phyloP scores from a whole-genome alignment of 805 yeast species.

The Sungouiozyma ichnusensis region DNA sequence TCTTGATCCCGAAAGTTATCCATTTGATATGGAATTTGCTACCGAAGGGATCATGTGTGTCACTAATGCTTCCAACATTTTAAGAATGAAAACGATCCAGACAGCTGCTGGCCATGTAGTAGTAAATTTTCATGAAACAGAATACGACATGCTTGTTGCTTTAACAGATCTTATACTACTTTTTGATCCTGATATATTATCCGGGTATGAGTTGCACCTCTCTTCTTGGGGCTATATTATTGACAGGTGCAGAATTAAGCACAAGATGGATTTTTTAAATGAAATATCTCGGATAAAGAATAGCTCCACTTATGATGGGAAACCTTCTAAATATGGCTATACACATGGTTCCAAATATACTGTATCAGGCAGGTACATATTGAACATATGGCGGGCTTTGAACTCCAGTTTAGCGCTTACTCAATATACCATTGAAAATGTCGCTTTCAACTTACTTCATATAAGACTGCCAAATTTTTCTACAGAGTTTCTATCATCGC shows the following conservation, averaged over 20 bases:
- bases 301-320: constrained; percentile 41
- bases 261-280: constrained; percentile 43
- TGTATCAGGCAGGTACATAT: constrained; percentile 70
- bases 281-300: constrained; percentile 50
- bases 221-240: constrained; percentile 85
- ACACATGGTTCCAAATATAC: constrained; percentile 61
- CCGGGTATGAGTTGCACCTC: constrained; percentile 76
- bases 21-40: constrained; percentile 26
- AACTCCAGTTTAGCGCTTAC: constrained; percentile 51
- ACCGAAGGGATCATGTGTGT: constrained; percentile 32
- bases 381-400: constrained; percentile 77
- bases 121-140: constrained; percentile 39
- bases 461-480: constrained; percentile 55
- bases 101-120: constrained; percentile 19
- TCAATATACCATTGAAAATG: constrained; percentile 68
- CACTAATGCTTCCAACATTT: constrained; percentile 3
- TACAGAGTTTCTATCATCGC: constrained; percentile 36
- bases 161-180: constrained; percentile 45
- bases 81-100: constrained; percentile 4
- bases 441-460: constrained; percentile 58
- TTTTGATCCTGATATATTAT: constrained; percentile 78
- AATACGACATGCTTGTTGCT: constrained; percentile 45
- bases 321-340: constrained; percentile 65
- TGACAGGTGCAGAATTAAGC: constrained; percentile 43
- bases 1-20: constrained; percentile 36